Conservation (phyloP, 192 early-diverging fungal species). For the Backusella mclennaniae region DNA sequence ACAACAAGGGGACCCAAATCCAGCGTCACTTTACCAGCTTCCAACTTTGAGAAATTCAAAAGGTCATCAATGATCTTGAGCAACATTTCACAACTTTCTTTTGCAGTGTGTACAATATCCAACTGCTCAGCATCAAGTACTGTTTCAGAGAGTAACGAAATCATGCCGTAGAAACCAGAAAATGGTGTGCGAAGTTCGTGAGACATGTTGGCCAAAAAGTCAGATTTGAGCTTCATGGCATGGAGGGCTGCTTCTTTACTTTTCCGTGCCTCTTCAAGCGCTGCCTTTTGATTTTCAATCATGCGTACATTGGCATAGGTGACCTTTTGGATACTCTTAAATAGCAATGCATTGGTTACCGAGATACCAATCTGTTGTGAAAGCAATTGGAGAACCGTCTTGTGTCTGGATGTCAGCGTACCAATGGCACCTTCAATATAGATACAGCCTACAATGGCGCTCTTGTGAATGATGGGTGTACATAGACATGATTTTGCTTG, state of each 20-base stretch:
- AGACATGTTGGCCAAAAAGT: constrained; percentile 76
- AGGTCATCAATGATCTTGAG: constrained; percentile 52
- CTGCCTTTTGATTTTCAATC: constrained; percentile 35
- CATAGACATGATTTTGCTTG: constrained; percentile 42
- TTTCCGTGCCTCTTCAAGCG: constrained; percentile 29
- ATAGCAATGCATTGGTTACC: constrained; percentile 48
- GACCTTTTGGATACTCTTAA: constrained; percentile 43
- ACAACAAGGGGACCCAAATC: constrained; percentile 51
- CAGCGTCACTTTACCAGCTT: constrained; percentile 54
- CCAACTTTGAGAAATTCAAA: constrained; percentile 57
- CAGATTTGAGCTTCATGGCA: constrained; percentile 46
- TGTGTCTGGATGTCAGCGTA: constrained; percentile 23
- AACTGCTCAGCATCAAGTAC: constrained; percentile 45
- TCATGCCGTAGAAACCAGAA: constrained; percentile 55
- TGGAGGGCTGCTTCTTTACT: constrained; percentile 33
- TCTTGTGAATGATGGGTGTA: constrained; percentile 47
- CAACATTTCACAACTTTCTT: constrained; percentile 49
- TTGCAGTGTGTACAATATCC: constrained; percentile 49
- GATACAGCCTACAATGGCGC: constrained; percentile 40
- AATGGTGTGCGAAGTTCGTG: constrained; percentile 77
- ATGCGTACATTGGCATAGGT: constrained; percentile 32
- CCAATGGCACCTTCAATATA: constrained; percentile 47
- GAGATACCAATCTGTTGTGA: constrained; percentile 49
- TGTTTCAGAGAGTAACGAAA: constrained; percentile 48
- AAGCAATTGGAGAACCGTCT: constrained; percentile 40